These are phyloP conservation scores for Botrytis cinerea DNA, from an alignment of 2,329 filamentous ascomycete species.

Conservation along the genomic window DNA sequence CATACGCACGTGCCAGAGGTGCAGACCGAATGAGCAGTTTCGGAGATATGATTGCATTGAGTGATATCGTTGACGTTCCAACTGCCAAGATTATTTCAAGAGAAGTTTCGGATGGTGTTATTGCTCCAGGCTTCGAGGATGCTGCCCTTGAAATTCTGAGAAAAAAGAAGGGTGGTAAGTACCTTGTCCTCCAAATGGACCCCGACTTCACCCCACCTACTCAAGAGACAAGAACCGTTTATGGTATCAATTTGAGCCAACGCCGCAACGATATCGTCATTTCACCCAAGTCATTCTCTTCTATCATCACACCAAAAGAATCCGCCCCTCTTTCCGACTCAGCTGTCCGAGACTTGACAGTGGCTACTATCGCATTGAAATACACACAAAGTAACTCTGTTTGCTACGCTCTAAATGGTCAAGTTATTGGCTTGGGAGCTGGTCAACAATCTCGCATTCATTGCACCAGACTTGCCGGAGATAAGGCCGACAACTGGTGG, in stretches of 20 bases:
- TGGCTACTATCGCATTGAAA: conserved; percentile 96
- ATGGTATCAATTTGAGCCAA: conserved; percentile 85
- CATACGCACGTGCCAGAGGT: conserved; percentile 91
- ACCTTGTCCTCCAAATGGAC: conserved; percentile 94
- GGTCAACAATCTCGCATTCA: conserved; percentile 98
- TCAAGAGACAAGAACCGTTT: conserved; percentile 83
- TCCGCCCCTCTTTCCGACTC: conserved; percentile 70
- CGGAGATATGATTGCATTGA: conserved; percentile 92
- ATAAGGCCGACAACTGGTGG: conserved; percentile 99
- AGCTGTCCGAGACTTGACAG: conserved; percentile 84
- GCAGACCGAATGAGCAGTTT: conserved; percentile 99
- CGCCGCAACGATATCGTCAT: conserved; percentile 91
- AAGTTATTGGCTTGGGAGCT: conserved; percentile 90
- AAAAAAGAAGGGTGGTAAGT: conserved; percentile 98
- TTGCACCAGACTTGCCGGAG: conserved; percentile 94
- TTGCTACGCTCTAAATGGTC: conserved; percentile 92
- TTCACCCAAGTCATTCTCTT: conserved; percentile 80
- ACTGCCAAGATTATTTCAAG: conserved; percentile 98
- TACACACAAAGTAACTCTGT: conserved; percentile 99
- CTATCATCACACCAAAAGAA: conserved; percentile 84
- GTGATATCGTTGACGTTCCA: conserved; percentile 83
- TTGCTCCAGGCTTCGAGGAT: conserved; percentile 82
- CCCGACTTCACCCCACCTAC: conserved; percentile 74
- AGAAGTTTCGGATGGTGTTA: conserved; percentile 95
- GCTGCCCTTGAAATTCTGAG: conserved; percentile 87